These are phyloP conservation scores for Pelargonium fulgidum DNA, from an alignment of 441 rosid species.

Conservation along the genomic window DNA sequence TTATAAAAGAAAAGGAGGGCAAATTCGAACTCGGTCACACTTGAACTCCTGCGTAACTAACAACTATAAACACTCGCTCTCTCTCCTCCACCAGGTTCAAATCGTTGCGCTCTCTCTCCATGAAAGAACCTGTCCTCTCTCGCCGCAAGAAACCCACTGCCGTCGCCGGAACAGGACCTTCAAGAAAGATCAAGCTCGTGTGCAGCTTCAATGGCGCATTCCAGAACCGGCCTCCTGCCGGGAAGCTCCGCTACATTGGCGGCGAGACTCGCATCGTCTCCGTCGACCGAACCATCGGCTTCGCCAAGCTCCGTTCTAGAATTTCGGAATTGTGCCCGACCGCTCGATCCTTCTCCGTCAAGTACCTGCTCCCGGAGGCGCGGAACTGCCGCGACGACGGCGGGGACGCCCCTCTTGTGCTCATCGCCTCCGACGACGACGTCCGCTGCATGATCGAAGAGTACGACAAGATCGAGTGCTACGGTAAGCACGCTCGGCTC, in stretches of 20 bases:
- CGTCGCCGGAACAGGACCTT: background rate
- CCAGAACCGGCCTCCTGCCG: slow-evolving; percentile 15
- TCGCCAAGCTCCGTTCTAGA: slow-evolving; percentile 25
- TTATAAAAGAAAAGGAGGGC: too few species aligned
- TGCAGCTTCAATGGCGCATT: slow-evolving; percentile 33
- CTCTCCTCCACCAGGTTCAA: background rate
- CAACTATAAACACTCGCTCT: background rate
- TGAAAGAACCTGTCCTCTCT: slow-evolving; percentile 26
- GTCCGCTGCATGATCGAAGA: slow-evolving; percentile 30
- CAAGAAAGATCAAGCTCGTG: slow-evolving; percentile 25
- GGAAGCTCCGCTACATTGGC: slow-evolving; percentile 26
- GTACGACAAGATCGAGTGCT: slow-evolving; percentile 24
- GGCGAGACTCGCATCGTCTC: slow-evolving; percentile 34
- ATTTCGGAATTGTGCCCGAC: slow-evolving; percentile 24
- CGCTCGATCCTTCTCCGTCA: slow-evolving; percentile 19
- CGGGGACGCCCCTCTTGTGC: slow-evolving; percentile 17
- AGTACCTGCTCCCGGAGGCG: slow-evolving; percentile 18
- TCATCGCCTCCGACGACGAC: slow-evolving; percentile 27
- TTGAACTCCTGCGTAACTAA: background rate
- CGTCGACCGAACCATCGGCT: slow-evolving; percentile 22
- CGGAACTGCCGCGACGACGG: background rate
- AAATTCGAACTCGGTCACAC: too few species aligned
- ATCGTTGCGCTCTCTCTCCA: background rate
- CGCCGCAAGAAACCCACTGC: slow-evolving; percentile 20
- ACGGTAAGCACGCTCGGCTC: slow-evolving; percentile 25